Evolutionary conservation across 164 flowering plant species (phyloP).

Genomic region (Santalum album): DNA sequence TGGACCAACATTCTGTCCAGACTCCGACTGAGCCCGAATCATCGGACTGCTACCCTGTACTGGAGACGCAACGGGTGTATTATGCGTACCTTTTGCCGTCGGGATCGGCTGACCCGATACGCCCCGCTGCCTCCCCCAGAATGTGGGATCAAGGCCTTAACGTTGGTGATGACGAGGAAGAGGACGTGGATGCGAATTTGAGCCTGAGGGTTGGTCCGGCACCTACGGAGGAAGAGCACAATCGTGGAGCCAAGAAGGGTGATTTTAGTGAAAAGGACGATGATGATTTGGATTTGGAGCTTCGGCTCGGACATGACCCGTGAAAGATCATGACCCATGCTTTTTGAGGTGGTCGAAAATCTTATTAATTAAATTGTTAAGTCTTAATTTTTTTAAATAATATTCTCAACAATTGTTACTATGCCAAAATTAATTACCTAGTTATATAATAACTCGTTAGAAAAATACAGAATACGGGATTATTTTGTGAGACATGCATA

Average conservation of each 20-base stretch:
- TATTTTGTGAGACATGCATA: too few relatives aligned
- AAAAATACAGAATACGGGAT: too few relatives aligned
- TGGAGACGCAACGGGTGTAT: conserved; percentile 13
- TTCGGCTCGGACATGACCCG: conserved; percentile 33
- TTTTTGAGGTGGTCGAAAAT: too few relatives aligned
- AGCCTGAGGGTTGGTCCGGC: conserved; percentile 20
- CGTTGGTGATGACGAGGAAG: conserved; percentile 3
- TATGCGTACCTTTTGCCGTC: conserved; percentile 15
- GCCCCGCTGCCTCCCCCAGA: not conserved
- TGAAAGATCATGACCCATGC: too few relatives aligned
- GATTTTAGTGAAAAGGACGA: not conserved
- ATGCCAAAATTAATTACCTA: too few relatives aligned
- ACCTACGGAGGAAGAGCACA: not conserved
- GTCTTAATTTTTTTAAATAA: too few relatives aligned
- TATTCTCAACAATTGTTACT: too few relatives aligned
- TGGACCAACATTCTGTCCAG: not conserved
- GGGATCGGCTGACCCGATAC: conserved; percentile 12
- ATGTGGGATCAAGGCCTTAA: conserved; percentile 4
- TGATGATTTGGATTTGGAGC: conserved; percentile 40
- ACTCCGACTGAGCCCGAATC: conserved; percentile 4
- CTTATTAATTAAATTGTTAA: too few relatives aligned
- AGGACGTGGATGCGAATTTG: conserved; percentile 19
- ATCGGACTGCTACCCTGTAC: not conserved
- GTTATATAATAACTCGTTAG: too few relatives aligned
- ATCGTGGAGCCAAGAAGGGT: conserved; percentile 1